These are phyloP conservation scores for Eimeria zaria DNA, from an alignment of 169 alveolate species.

Conservation along the genomic window DNA sequence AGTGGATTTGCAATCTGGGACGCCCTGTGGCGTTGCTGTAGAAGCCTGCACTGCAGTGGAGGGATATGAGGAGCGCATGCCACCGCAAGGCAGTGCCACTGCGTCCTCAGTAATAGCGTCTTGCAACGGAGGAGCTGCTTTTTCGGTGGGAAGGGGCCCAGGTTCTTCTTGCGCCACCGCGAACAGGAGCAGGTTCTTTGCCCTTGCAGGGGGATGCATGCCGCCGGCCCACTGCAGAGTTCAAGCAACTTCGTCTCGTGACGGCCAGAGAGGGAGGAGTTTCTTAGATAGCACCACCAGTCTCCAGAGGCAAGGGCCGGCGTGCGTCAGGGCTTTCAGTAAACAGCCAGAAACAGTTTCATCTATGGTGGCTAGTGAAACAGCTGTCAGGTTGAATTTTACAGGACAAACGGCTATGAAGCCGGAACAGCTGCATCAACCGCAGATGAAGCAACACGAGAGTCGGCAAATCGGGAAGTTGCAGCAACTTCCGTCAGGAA, in stretches of 20 bases:
- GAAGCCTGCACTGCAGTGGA: not conserved
- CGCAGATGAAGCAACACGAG: constrained; percentile 4
- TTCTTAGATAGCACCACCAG: not conserved
- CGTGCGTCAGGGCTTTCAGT: not conserved
- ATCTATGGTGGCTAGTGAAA: not conserved
- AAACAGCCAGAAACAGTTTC: not conserved
- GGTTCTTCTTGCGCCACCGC: not conserved
- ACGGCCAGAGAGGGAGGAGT: not conserved
- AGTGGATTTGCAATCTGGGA: not conserved
- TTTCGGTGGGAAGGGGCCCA: not conserved
- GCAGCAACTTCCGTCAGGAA: not conserved
- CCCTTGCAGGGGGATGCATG: constrained; percentile 39
- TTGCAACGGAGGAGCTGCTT: not conserved
- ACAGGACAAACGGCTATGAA: not conserved
- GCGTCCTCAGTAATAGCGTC: not conserved
- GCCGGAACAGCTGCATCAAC: constrained; percentile 13
- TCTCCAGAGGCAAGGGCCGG: not conserved
- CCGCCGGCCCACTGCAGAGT: not conserved
- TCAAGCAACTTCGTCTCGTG: not conserved
- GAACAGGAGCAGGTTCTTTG: constrained; percentile 36
- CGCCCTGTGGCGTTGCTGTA: not conserved
- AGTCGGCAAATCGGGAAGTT: not conserved
- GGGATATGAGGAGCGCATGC: not conserved
- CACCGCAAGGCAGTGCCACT: not conserved
- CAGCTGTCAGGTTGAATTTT: not conserved